Conservation (phyloP, 352 stramenopile species). For the Globisporangium barbulae region DNA sequence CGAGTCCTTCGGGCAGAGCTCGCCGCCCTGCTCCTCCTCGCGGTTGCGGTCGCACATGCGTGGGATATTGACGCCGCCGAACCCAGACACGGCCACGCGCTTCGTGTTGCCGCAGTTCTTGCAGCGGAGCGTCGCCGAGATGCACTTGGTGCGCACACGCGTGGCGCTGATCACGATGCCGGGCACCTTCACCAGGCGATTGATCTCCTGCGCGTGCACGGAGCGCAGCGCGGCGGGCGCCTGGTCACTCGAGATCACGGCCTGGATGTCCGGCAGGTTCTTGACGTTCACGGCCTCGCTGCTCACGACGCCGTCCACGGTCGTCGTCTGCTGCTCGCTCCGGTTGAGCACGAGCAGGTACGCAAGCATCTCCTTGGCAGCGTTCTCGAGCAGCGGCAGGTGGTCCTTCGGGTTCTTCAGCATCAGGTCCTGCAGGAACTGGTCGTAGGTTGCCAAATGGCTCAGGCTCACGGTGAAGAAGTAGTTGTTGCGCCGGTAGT, state of each 20-base stretch:
- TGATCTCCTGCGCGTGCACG: conserved; percentile 89
- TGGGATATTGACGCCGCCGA: conserved; percentile 81
- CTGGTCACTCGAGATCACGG: conserved; percentile 82
- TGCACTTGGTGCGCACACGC: conserved; percentile 91
- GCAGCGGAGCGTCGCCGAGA: conserved; percentile 90
- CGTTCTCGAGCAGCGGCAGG: conserved; percentile 81
- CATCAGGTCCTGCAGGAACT: conserved; percentile 81
- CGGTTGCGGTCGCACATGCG: conserved; percentile 77
- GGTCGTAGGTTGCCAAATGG: conserved; percentile 85
- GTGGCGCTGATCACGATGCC: conserved; percentile 97
- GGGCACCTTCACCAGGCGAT: conserved; percentile 88
- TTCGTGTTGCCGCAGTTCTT: conserved; percentile 79
- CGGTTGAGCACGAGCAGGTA: conserved; percentile 58
- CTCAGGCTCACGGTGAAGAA: conserved; percentile 83
- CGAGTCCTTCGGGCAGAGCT: conserved; percentile 82
- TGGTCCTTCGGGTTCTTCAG: conserved; percentile 85
- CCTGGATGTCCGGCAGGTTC: conserved; percentile 72
- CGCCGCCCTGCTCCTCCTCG: conserved; percentile 42
- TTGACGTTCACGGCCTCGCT: conserved; percentile 24
- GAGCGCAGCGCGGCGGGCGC: conserved; percentile 62
- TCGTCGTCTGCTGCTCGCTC: conserved; percentile 27
- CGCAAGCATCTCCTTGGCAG: conserved; percentile 73
- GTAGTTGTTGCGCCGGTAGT: conserved; percentile 71
- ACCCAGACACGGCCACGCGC: conserved; percentile 49
- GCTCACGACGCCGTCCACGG: conserved; percentile 18